Percentiles rank a stretch among this genome's conserved stretches.
These are phyloP conservation scores for Taiozyma sp. DNA, from an alignment of 1,139 yeast species.

Conservation along the genomic window DNA sequence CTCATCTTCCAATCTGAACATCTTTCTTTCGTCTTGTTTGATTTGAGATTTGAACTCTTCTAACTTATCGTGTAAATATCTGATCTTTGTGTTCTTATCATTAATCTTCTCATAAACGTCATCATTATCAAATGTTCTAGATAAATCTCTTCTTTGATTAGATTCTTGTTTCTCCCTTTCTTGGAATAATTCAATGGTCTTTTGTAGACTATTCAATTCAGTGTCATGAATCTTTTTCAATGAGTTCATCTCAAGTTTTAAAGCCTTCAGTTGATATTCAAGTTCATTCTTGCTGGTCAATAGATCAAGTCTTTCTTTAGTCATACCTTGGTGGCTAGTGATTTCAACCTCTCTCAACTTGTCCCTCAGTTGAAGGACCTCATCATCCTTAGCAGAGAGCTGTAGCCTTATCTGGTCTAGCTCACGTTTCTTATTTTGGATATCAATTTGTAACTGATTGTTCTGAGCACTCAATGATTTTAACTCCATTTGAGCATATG, in stretches of 20 bases:
- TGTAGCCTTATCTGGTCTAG: slow-evolving; percentile 26
- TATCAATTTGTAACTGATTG: slow-evolving; percentile 18
- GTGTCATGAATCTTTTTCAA: slow-evolving; percentile 28
- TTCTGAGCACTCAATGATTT: slow-evolving; percentile 19
- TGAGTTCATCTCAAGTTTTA: slow-evolving; percentile 35
- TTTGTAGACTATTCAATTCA: slow-evolving; percentile 30
- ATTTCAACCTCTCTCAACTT: slow-evolving; percentile 23
- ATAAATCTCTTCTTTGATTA: slow-evolving; percentile 1
- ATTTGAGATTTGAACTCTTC: slow-evolving; percentile 11
- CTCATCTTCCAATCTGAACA: slow-evolving; percentile 19
- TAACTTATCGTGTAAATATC: slow-evolving; percentile 14
- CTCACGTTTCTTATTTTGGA: slow-evolving; percentile 16
- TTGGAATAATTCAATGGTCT: slow-evolving; percentile 9
- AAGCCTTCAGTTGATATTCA: slow-evolving; percentile 33
- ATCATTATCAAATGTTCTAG: not conserved
- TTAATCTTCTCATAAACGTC: slow-evolving; percentile 23
- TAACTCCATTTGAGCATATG: slow-evolving; percentile 20
- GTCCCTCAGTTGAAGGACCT: slow-evolving; percentile 28
- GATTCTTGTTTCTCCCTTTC: slow-evolving; percentile 8
- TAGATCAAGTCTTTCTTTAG: slow-evolving; percentile 32
- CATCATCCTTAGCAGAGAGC: slow-evolving; percentile 33
- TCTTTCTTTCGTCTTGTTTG: slow-evolving; percentile 19
- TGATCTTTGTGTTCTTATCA: slow-evolving; percentile 24
- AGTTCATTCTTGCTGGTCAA: slow-evolving; percentile 30
- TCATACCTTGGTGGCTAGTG: slow-evolving; percentile 25